Evolutionary conservation across 2,329 filamentous ascomycete species (phyloP), one percentile per base, ranked within the genome.

Genomic region (Cadophora gregata): DNA sequence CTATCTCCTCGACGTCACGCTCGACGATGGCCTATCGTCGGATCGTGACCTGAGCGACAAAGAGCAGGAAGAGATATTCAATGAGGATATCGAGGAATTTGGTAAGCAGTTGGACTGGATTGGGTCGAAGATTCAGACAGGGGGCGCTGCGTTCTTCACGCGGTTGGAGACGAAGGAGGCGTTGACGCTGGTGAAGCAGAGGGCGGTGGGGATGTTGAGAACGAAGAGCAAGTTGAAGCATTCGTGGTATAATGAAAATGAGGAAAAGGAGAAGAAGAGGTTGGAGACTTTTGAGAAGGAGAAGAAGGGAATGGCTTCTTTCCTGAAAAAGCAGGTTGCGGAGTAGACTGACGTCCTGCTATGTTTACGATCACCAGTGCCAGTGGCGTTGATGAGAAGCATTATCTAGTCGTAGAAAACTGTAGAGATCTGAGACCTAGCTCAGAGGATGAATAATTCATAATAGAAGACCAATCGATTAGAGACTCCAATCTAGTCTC

Each of bases 81-180:
- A 97, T 75, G 78, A 80, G 6, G 82, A 88, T 12, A 82, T 97
- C 38, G 93, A 97, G 77, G 81, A 79, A 25, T 82, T 97, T 4
- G 83, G 87, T 1, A 78, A 79, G 21, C 82, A 81, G 38, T 81
- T 96, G 61, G 87, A 89, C 69, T 77, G 79, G 19, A 79, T 88
- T 36, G 83, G 83, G 78, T 81, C 82, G 65, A 84, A 84, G 47
- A 96, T 97, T 73, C 85, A 89, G 66, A 92, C 93, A 74, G 85
- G 89, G 0, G 92, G 92, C 48, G 90, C 92, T 53, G 88, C 88
- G 25, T 88, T 91, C 73, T 82, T 96, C 66, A 85, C 86, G 19
- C 86, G 91, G 33, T 90, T 92, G 33, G 88, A 96, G 74, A 88
- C 91, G 14, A 97, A 97, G 78, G 88, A 88, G 63, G 84, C 85